Conservation (phyloP, 2,329 filamentous ascomycete genomes). For the Aschersonia sp. region DNA sequence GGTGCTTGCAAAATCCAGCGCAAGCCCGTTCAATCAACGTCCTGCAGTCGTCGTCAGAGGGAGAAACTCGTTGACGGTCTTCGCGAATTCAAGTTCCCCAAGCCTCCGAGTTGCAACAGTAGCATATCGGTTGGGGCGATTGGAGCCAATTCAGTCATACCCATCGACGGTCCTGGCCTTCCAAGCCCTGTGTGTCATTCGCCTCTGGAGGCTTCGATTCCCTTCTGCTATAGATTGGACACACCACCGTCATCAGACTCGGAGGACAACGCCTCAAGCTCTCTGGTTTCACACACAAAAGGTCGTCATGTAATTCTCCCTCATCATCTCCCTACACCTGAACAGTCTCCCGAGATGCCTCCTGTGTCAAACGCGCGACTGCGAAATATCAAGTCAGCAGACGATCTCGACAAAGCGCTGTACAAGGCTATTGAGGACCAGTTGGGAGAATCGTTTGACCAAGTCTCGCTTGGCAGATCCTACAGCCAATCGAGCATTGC, state of each 20-base stretch:
- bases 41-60: constrained; percentile 8
- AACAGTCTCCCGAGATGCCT: constrained; percentile 15
- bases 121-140: constrained; percentile 11
- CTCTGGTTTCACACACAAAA: constrained; percentile 4
- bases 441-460: constrained; percentile 11
- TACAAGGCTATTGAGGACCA: constrained; percentile 13
- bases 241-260: constrained; percentile 17
- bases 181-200: constrained; percentile 13
- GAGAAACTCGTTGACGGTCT: constrained; percentile 14
- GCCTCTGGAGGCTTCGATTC: constrained; percentile 8
- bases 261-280: constrained; percentile 9
- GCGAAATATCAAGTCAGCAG: constrained; percentile 12
- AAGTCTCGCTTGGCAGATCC: constrained; percentile 11
- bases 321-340: constrained; percentile 15
- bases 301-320: constrained; percentile 6
- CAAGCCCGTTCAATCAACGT: constrained; percentile 10
- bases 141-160: constrained; percentile 7
- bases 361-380: constrained; percentile 12
- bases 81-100: constrained; percentile 22
- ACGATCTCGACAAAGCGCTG: constrained; percentile 13
- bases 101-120: constrained; percentile 14
- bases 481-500: constrained; percentile 16
- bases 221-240: constrained; percentile 11
- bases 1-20: constrained; percentile 2
- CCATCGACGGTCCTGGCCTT: constrained; percentile 10